Evolutionary conservation across 495 filamentous ascomycete species (phyloP).

Genomic region (Choiromyces venosus): DNA sequence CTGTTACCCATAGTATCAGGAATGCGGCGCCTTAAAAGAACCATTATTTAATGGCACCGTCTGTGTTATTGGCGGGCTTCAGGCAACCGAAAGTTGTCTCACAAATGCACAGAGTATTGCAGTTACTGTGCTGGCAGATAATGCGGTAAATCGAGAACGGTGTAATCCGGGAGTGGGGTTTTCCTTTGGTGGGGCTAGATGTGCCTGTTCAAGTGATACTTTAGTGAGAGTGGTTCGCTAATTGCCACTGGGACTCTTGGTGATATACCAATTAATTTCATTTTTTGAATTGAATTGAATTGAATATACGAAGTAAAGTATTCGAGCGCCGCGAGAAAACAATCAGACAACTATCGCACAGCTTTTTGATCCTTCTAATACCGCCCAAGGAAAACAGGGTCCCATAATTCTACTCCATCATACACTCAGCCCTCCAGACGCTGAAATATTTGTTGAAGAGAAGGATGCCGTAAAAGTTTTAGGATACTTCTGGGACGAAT

Average conservation of each 20-base stretch:
- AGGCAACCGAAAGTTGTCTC: background rate
- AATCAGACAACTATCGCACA: background rate
- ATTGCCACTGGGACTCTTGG: background rate
- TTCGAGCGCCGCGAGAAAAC: background rate
- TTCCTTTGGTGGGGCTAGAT: background rate
- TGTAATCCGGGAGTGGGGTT: background rate
- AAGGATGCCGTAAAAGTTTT: constrained; percentile 53
- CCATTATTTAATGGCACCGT: background rate
- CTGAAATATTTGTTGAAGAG: constrained; percentile 56
- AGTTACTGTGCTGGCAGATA: background rate
- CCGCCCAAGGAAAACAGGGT: background rate
- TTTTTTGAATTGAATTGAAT: background rate
- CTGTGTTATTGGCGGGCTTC: background rate
- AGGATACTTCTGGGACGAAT: constrained; percentile 17
- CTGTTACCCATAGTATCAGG: background rate
- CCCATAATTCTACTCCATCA: background rate
- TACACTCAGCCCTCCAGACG: constrained; percentile 45
- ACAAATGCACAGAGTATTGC: background rate
- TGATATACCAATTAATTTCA: background rate
- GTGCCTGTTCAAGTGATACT: background rate
- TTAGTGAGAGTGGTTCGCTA: background rate
- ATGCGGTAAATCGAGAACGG: background rate
- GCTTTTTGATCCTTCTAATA: background rate
- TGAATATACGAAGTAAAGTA: background rate
- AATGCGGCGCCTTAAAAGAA: background rate